Conservation (phyloP, 176 grass and related monocot species). For the Dactylis glomerata region DNA sequence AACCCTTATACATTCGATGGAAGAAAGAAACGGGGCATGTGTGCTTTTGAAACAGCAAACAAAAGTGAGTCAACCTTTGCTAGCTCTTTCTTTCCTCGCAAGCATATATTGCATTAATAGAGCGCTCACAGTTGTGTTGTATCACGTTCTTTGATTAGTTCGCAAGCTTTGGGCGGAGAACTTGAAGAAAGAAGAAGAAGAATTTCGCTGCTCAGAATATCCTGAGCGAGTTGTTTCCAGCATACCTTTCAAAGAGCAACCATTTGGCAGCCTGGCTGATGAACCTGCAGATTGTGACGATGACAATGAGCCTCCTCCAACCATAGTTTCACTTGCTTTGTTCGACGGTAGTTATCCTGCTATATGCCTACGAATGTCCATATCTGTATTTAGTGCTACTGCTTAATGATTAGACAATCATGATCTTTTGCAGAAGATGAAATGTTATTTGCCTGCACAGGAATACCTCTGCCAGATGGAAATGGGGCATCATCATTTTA, state of each 20-base stretch:
- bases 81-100: background rate
- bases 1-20: background rate
- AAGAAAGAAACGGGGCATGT: background rate
- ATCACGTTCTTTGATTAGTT: background rate
- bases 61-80: background rate
- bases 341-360: background rate
- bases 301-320: background rate
- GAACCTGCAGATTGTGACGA: background rate
- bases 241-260: background rate
- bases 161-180: background rate
- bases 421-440: background rate
- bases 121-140: background rate
- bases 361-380: background rate
- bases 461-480: background rate
- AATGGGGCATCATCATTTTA: background rate
- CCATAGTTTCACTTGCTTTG: slow-evolving; percentile 2
- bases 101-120: background rate
- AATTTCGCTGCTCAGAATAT: background rate
- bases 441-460: background rate
- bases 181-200: background rate
- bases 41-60: background rate
- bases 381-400: background rate
- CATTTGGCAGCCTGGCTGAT: background rate
- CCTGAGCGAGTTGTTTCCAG: background rate
- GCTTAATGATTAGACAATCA: background rate